These are phyloP conservation scores for Solanum dulcamara DNA, from an alignment of 257 asterid species.

Conservation along the genomic window DNA sequence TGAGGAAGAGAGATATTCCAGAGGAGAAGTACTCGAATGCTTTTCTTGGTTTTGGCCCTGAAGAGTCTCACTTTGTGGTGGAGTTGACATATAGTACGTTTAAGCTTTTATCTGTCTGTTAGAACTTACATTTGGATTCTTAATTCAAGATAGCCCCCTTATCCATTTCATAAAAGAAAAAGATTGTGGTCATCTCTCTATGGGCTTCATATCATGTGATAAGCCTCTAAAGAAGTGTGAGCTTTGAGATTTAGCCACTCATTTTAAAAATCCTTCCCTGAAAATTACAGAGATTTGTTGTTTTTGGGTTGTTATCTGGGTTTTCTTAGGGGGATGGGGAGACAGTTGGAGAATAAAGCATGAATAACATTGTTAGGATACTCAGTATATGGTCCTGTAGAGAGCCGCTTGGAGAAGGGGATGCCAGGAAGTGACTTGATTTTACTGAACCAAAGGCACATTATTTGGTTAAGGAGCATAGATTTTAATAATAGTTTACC, in stretches of 20 bases:
- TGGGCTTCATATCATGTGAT: not conserved
- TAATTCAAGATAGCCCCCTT: not conserved
- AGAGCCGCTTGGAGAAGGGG: not conserved
- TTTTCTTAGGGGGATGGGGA: not conserved
- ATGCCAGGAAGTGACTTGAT: not conserved
- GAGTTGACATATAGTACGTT: constrained; percentile 93
- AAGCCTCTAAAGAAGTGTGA: not conserved
- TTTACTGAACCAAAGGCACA: not conserved
- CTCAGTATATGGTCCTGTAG: not conserved
- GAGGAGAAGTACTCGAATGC: constrained; percentile 94
- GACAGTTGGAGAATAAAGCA: not conserved
- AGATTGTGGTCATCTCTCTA: not conserved
- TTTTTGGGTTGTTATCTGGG: not conserved
- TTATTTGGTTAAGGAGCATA: not conserved
- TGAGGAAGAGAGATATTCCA: constrained; percentile 87
- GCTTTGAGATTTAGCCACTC: not conserved
- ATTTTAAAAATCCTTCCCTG: not conserved
- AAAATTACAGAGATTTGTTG: not conserved
- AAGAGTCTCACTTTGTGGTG: constrained; percentile 77
- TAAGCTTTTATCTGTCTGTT: not conserved
- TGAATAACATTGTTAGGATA: not conserved
- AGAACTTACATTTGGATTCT: not conserved
- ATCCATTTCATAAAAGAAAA: not conserved
- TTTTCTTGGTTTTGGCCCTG: constrained; percentile 98
- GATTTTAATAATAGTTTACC: not conserved